Evolutionary conservation across 1,284 basidiomycete species (phyloP), one percentile per base, ranked within the genome.

Genomic region (Calocybe gambosa): DNA sequence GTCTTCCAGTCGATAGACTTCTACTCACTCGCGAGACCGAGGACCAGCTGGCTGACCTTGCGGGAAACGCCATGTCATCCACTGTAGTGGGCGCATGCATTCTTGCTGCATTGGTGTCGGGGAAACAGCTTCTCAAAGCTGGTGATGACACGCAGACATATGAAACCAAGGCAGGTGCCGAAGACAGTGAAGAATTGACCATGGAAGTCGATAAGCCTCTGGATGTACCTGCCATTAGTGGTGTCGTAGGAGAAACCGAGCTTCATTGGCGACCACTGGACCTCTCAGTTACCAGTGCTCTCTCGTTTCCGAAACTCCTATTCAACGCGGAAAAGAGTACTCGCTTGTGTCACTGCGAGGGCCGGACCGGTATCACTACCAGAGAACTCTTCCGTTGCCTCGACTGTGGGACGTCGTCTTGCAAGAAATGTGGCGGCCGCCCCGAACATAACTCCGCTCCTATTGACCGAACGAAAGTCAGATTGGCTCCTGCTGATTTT

Each of bases 11-110:
- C 29, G 87, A 95, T 61, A 90, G 93, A 60, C 75, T 97, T 1
- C 74, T 97, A 5, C 75, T 97, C 38, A 97, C 93, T 1, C 83
- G 92, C 47, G 93, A 97, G 67, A 91, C 78, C 9, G 90, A 95
- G 63, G 94, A 96, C 65, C 88, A 97, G 57, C 75, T 97, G 1
- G 91, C 93, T 10, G 93, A 97, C 65, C 75, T 97, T 7, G 94
- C 93, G 9, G 93, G 93, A 0, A 97, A 97, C 58, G 94, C 93
- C 43, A 97, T 97, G 93, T 89, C 93, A 0, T 90, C 93, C 0
- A 97, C 93, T 0, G 93, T 97, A 10, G 93, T 97, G 16, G 93
- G 94, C 1, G 80, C 91, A 1, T 87, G 90, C 54, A 91, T 97
- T 56, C 69, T 96, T 33, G 82, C 89, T 8, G 91, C 93, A 0